These are phyloP conservation scores for Claviceps africana DNA, from an alignment of 2,329 filamentous ascomycete species.

Conservation along the genomic window DNA sequence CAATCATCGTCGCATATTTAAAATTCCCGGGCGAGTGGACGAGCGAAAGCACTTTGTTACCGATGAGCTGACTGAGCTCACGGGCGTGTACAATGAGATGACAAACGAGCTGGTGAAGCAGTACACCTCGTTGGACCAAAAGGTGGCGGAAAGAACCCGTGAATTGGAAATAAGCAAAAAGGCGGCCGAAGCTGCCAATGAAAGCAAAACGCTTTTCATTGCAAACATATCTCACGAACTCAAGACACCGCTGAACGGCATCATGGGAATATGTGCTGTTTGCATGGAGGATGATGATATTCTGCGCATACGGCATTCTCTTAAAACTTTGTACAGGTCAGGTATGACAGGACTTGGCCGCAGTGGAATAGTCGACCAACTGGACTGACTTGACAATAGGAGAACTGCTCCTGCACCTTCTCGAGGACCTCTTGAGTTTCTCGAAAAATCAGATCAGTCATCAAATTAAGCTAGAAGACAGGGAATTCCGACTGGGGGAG, in stretches of 20 bases:
- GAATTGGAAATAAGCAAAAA: constrained; percentile 84
- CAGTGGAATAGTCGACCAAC: background rate
- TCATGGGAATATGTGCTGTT: constrained; percentile 84
- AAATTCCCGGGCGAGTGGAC: constrained; percentile 71
- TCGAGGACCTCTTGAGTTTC: constrained; percentile 84
- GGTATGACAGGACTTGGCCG: constrained; percentile 6
- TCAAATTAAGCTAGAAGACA: constrained; percentile 66
- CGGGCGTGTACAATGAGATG: constrained; percentile 84
- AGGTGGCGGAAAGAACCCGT: constrained; percentile 67
- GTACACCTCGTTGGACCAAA: constrained; percentile 70
- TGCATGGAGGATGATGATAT: constrained; percentile 86
- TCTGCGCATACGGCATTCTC: constrained; percentile 61
- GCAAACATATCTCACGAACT: constrained; percentile 83
- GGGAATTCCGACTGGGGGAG: constrained; percentile 73
- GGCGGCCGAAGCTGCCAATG: constrained; percentile 85
- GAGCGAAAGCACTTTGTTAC: constrained; percentile 62
- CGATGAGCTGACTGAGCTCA: constrained; percentile 76
- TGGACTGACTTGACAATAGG: constrained; percentile 13
- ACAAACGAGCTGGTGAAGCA: constrained; percentile 78
- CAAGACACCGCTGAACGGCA: constrained; percentile 90
- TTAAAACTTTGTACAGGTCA: constrained; percentile 68
- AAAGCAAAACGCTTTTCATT: constrained; percentile 95
- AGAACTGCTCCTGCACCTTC: constrained; percentile 68
- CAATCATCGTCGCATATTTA: constrained; percentile 46
- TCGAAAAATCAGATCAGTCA: constrained; percentile 92